Evolutionary conservation across 179 eudicot genomes (phyloP), one percentile per base, ranked within the genome.

Genomic region (Nepenthes alata): DNA sequence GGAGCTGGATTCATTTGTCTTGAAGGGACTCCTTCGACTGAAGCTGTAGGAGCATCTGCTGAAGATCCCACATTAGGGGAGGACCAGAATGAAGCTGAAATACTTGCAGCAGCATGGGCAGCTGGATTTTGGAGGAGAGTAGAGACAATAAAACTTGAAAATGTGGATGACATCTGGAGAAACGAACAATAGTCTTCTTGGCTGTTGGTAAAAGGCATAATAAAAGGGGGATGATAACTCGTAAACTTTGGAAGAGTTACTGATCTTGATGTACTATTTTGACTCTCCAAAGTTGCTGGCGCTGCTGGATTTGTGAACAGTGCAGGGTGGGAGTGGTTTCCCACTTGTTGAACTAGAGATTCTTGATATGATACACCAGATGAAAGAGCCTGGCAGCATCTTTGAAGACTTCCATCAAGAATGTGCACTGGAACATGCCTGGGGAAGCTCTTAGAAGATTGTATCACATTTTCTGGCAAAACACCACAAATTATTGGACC

Each of bases 91-190:
- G 88, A 68, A 68, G 98, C 89, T 55, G 25, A 25, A 0, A 25
- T 25, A 25, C 25, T 25, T 25, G 94, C 88, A 56, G 97, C 97
- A 59, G 95, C 93, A 80, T 89, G 89, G 38, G 94, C 91, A 49
- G 95, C 87, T 4, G 98, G 97, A 75, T 93, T 93, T 77, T 85
- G 95, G 53, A 85, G 81, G 55, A 93, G 80, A 70, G 85, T 68
- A 66, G 97, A 85, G 55, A 85, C 78, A 61, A 93, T 71, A 62
- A 89, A 85, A 70, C 85, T 80, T 50, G 98, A 82, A 72, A 89
- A 83, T 8, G 84, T 68, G 10, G 95, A 74, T 50, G 98, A 81
- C 75, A 72, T 68, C 37, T 86, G 86, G 53, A 78, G 74, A 71
- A 75, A 77, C 25, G 96, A 77, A 55, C 62, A 69, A 68, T 78